Base-by-base conservation (phyloP, 441 rosid species). In the Flueggea neowawraea region DNA sequence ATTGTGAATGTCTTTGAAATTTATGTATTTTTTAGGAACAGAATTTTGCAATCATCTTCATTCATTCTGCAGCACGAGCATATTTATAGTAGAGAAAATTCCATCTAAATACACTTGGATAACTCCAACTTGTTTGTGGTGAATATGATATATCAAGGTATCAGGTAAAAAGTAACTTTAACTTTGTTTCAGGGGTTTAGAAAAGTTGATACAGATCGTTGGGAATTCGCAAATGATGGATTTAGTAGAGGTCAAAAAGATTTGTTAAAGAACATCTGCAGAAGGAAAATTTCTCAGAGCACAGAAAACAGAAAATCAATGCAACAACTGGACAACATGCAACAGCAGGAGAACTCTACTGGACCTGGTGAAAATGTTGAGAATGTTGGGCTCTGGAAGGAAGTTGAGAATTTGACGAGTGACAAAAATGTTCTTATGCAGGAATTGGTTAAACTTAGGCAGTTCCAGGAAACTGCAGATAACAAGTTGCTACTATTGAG, bases 171-270 rank as follows among this genome's bases (percentile, higher is more conserved):
- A 22, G 28, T 22, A 22, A 22, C 28, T 22, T 22, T 22, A 22
- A 22, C 28, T 22, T 22, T 2, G 28, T 22, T 22, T 22, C 92
- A 87, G 99, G 97, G 99, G 52, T 94, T 94, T 72, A 75, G 84
- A 62, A 94, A 94, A 79, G 73, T 78, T 8, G 99, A 94, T 76
- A 66, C 94, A 13, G 97, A 94, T 64, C 82, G 78, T 12, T 90
- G 93, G 89, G 97, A 87, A 82, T 94, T 87, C 61, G 87, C 96
- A 14, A 94, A 89, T 67, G 95, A 89, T 49, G 89, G 91, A 61
- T 94, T 94, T 67, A 52, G 89, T 39, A 83, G 69, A 75, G 95
- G 85, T 45, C 84, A 81, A 78, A 87, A 79, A 73, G 80, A 89
- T 66, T 66, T 91, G 74, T 45, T 94, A 47, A 85, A 80, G 82